These are phyloP conservation scores for Penicillium sp. DNA, from an alignment of 2,329 filamentous ascomycete genomes.

Conservation along the genomic window DNA sequence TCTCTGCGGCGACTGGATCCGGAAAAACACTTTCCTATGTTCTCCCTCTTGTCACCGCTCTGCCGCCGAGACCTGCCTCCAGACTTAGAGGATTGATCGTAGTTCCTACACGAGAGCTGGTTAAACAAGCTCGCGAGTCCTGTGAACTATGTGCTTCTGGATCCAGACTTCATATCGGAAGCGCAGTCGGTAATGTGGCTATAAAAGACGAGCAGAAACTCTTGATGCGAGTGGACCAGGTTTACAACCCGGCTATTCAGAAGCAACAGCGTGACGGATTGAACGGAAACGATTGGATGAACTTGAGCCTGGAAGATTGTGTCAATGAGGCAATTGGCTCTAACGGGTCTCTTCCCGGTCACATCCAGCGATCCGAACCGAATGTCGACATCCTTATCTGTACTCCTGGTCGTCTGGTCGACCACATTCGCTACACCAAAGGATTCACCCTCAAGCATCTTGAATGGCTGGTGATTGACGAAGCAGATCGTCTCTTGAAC, in stretches of 20 bases:
- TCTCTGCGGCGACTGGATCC: slow-evolving; percentile 91
- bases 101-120: slow-evolving; percentile 86
- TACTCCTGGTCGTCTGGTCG: slow-evolving; percentile 87
- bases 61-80: slow-evolving; percentile 65
- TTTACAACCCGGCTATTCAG: slow-evolving; percentile 65
- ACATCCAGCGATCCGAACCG: slow-evolving; percentile 66
- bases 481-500: slow-evolving; percentile 86
- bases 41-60: slow-evolving; percentile 75
- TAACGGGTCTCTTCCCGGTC: slow-evolving; percentile 53
- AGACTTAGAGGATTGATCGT: slow-evolving; percentile 77
- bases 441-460: slow-evolving; percentile 78
- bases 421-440: slow-evolving; percentile 80
- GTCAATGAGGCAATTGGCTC: slow-evolving; percentile 44
- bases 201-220: slow-evolving; percentile 65
- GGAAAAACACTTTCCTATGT: slow-evolving; percentile 94
- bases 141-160: slow-evolving; percentile 72
- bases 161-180: slow-evolving; percentile 74
- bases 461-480: slow-evolving; percentile 87
- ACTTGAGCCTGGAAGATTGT: slow-evolving; percentile 48
- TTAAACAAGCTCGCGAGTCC: slow-evolving; percentile 77
- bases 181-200: slow-evolving; percentile 77
- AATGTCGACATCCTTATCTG: slow-evolving; percentile 86
- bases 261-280: slow-evolving; percentile 46
- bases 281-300: slow-evolving; percentile 48
- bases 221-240: slow-evolving; percentile 63